Evolutionary conservation across 768 basidiomycete species (phyloP).

Genomic region (Hygrophoropsis aurantiaca): DNA sequence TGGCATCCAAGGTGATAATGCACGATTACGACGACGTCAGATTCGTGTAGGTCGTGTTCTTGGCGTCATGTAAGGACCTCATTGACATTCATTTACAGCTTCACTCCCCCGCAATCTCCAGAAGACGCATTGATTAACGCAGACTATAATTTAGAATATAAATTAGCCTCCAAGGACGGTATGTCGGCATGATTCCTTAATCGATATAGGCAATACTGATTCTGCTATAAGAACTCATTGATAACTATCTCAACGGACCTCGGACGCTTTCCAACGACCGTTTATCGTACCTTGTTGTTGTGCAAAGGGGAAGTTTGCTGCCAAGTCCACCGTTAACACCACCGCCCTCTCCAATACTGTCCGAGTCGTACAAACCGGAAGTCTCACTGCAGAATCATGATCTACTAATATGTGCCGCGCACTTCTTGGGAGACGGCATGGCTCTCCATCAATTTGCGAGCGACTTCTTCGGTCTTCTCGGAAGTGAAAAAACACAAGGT

Average conservation of each 20-base stretch:
- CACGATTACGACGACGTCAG: constrained; percentile 58
- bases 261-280: constrained; percentile 67
- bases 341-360: constrained; percentile 20
- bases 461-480: constrained; percentile 72
- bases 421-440: constrained; percentile 88
- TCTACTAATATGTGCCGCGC: constrained; percentile 72
- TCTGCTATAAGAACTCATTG: constrained; percentile 50
- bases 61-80: background rate
- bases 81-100: constrained; percentile 34
- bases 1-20: constrained; percentile 65
- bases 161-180: constrained; percentile 56
- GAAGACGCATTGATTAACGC: constrained; percentile 50
- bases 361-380: constrained; percentile 1
- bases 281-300: constrained; percentile 66
- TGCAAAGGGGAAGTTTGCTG: constrained; percentile 21
- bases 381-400: constrained; percentile 43
- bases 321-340: constrained; percentile 36
- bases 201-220: background rate
- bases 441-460: constrained; percentile 80
- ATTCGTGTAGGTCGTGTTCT: constrained; percentile 54
- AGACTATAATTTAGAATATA: constrained; percentile 48
- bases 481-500: constrained; percentile 25
- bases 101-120: constrained; percentile 40
- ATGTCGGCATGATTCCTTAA: constrained; percentile 11
- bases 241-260: constrained; percentile 74